These are phyloP conservation scores for Xanthoparmelia taractica DNA, from an alignment of 495 filamentous ascomycete genomes.

Conservation along the genomic window DNA sequence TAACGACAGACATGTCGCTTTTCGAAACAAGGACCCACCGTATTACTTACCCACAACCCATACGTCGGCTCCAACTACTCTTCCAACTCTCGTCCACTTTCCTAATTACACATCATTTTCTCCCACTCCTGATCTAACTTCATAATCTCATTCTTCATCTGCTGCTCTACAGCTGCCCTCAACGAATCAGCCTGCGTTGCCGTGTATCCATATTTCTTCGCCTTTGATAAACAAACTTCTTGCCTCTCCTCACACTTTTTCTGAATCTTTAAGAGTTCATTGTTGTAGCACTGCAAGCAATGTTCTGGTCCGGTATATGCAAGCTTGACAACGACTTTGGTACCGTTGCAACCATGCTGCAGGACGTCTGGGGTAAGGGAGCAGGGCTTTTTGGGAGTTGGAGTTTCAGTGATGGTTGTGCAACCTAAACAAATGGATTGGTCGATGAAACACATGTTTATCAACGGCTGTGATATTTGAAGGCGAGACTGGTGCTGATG, in stretches of 20 bases:
- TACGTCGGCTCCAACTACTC: neutral
- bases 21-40: neutral
- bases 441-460: neutral
- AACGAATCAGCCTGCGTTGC: neutral
- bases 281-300: neutral
- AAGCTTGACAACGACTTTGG: neutral
- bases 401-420: neutral
- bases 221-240: neutral
- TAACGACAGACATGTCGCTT: neutral
- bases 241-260: neutral
- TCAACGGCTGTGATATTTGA: neutral
- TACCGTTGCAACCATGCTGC: neutral
- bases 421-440: neutral
- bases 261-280: neutral
- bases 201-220: neutral
- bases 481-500: neutral
- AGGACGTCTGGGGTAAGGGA: neutral
- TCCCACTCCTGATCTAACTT: neutral
- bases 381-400: neutral
- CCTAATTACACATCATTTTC: neutral
- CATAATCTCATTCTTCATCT: neutral
- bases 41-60: neutral
- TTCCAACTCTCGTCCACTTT: neutral
- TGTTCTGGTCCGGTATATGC: neutral
- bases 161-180: neutral